phyloP scores from a whole-genome alignment of 1,284 basidiomycete genomes.

The Vanrija humicola region DNA sequence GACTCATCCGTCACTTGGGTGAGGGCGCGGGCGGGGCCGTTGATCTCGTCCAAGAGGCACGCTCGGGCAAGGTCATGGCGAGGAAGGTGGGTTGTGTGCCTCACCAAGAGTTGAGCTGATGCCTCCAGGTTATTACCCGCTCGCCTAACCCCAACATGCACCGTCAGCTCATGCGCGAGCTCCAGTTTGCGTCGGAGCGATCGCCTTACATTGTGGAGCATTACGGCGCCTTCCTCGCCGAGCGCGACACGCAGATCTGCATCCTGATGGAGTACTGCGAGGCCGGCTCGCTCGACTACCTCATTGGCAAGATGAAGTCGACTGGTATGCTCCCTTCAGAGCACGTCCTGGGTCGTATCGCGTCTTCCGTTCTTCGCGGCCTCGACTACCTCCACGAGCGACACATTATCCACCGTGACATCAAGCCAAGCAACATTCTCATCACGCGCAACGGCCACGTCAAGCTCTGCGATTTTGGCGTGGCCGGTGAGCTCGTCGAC shows the following conservation, averaged over 20 bases:
- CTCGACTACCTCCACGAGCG: conserved; percentile 86
- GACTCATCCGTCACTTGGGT: conserved; percentile 71
- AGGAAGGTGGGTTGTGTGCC: conserved; percentile 60
- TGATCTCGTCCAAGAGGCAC: conserved; percentile 63
- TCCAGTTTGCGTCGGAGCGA: conserved; percentile 77
- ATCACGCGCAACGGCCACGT: conserved; percentile 80
- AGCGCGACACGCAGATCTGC: conserved; percentile 86
- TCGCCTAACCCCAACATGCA: conserved; percentile 80
- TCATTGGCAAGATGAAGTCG: conserved; percentile 79
- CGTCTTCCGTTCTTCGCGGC: conserved; percentile 87
- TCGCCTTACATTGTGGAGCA: conserved; percentile 89
- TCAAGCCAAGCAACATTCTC: conserved; percentile 95
- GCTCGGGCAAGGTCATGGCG: conserved; percentile 73
- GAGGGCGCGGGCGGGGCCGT: conserved; percentile 97
- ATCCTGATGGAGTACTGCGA: conserved; percentile 95
- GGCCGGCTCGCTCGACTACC: conserved; percentile 73
- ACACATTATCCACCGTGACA: conserved; percentile 93
- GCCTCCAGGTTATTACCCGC: conserved; percentile 73
- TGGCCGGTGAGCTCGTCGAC: conserved; percentile 89
- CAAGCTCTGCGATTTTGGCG: conserved; percentile 94
- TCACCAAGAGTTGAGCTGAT: background rate
- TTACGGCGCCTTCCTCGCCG: conserved; percentile 91
- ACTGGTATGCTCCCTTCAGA: conserved; percentile 78
- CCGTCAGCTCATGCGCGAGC: conserved; percentile 87
- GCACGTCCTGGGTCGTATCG: conserved; percentile 84